Evolutionary conservation across 257 asterid genomes (phyloP), one percentile per base, ranked within the genome.

Genomic region (Solanum chmielewskii): DNA sequence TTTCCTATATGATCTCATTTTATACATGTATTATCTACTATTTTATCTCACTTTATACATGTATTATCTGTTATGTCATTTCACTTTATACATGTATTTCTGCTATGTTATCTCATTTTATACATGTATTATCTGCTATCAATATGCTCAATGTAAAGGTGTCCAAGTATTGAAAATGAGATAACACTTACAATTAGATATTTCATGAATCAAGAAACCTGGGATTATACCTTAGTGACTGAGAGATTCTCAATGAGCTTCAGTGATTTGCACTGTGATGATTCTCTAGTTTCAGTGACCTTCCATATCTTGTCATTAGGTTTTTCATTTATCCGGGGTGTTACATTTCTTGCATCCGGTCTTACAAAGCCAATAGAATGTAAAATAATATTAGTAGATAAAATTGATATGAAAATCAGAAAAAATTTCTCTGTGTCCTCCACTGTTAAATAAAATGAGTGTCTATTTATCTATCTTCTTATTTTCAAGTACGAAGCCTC

Each of bases 181-280:
- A 86, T 76, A 69, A 85, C 11, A 33, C 35, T 60, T 47, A 64
- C 49, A 41, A 41, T 41, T 75, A 76, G 83, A 75, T 12, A 42
- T 76, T 44, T n/a, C 59, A 76, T 33, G 81, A 45, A 88, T 49
- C 20, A 9, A 44, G 15, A 47, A 37, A 39, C 52, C 23, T 84
- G 45, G 76, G 42, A 81, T 86, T 59, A 73, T 90, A 93, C 98
- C 97, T 93, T 94, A 4, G 94, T 91, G 31, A 91, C 95, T 91
- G 96, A 90, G 88, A 91, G 81, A 89, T 93, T 93, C 90, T 95
- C 95, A 4, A 96, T 95, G 86, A 95, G 98, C 92, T 92, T 95
- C 95, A 92, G 77, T 16, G 97, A 81, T 83, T 98, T 95, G 87
- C 98, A 95, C 85, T 94, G 97, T 82, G 98, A 93, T 56, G 95